A percentile compares a stretch with the other conserved stretches of the same genome.
Evolutionary conservation across 305 asterid species (phyloP).

Genomic region (Fraxinus albicans): DNA sequence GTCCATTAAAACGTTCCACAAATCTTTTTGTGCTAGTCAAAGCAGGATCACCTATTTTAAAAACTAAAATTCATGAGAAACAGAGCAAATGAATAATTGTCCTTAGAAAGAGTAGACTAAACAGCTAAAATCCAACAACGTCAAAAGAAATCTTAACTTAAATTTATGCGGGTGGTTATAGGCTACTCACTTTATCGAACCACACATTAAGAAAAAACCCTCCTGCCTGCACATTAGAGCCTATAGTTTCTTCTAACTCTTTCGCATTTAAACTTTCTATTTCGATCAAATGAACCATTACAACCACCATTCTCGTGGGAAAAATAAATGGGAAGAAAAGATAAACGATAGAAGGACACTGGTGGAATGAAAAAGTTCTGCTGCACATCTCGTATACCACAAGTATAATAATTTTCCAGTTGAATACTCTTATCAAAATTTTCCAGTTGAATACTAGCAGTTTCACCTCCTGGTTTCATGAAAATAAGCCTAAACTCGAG

Average conservation of each 20-base stretch:
- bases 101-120: neutral
- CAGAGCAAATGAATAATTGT: neutral
- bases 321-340: neutral
- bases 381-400: constrained; percentile 5
- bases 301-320: neutral
- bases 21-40: constrained; percentile 1
- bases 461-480: constrained; percentile 11
- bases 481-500: neutral
- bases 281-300: constrained; percentile 7
- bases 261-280: neutral
- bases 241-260: neutral
- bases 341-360: neutral
- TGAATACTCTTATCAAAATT: neutral
- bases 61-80: neutral
- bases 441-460: neutral
- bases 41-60: neutral
- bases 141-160: neutral
- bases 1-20: neutral
- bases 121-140: neutral
- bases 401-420: neutral
- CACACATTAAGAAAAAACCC: neutral
- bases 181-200: neutral
- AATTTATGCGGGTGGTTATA: neutral
- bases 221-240: neutral
- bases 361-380: neutral